Percentiles rank a stretch among this genome's conserved stretches.
phyloP scores from a whole-genome alignment of 2,329 filamentous ascomycete genomes.

The Ophiognomonia clavigignenti-juglandacearum region DNA sequence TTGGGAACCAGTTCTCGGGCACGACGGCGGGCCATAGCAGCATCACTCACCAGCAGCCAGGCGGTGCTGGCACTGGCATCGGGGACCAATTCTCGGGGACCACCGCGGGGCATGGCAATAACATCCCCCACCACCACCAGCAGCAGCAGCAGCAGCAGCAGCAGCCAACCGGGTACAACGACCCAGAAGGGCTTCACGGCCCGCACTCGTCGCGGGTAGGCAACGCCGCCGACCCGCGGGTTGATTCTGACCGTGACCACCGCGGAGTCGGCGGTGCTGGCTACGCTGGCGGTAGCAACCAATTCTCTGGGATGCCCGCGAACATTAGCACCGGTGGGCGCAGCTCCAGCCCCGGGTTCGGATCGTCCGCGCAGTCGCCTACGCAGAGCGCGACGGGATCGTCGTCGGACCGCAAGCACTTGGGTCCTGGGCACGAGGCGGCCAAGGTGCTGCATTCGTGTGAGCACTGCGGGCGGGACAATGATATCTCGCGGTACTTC shows the following conservation, averaged over 20 bases:
- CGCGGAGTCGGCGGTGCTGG: constrained; percentile 17
- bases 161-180: too few relatives aligned
- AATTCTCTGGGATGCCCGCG: not conserved
- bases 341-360: not conserved
- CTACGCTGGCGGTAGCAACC: constrained; percentile 7
- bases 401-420: constrained; percentile 11
- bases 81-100: too few relatives aligned
- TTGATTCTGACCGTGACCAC: constrained; percentile 28
- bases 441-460: constrained; percentile 19
- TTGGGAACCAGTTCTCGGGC: too few relatives aligned
- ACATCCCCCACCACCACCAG: too few relatives aligned
- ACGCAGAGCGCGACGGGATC: not conserved
- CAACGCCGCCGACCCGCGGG: too few relatives aligned
- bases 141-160: too few relatives aligned
- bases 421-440: constrained; percentile 19
- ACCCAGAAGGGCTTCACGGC: too few relatives aligned
- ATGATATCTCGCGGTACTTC: constrained; percentile 21
- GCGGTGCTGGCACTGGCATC: too few relatives aligned
- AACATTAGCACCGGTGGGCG: not conserved
- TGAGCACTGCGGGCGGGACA: constrained; percentile 19
- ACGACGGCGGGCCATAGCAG: too few relatives aligned
- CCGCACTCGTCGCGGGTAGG: too few relatives aligned
- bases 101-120: too few relatives aligned
- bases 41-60: too few relatives aligned
- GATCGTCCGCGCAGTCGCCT: not conserved